phyloP scores from a whole-genome alignment of 1,139 yeast species.

The Protomyces gravidus region DNA sequence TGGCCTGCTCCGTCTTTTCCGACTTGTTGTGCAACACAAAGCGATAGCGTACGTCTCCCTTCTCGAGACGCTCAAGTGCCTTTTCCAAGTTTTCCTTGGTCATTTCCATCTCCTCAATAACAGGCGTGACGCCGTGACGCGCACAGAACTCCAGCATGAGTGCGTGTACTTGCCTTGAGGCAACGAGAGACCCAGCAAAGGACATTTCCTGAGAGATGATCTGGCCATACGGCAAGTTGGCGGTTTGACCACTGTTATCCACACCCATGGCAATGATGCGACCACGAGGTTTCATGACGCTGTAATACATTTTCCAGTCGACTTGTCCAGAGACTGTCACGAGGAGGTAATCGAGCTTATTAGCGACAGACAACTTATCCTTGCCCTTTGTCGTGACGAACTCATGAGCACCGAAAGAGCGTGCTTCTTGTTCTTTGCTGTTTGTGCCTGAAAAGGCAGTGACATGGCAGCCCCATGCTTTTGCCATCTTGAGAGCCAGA shows the following conservation, averaged over 20 bases:
- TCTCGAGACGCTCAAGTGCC: slow-evolving; percentile 20
- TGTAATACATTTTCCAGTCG: slow-evolving; percentile 20
- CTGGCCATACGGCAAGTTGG: slow-evolving; percentile 12
- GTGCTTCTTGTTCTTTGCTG: slow-evolving; percentile 42
- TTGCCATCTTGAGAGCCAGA: slow-evolving; percentile 44
- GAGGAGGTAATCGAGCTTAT: slow-evolving; percentile 22
- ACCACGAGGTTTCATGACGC: slow-evolving; percentile 20
- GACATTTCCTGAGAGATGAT: slow-evolving; percentile 15
- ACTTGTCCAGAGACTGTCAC: slow-evolving; percentile 26
- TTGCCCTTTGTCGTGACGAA: slow-evolving; percentile 40
- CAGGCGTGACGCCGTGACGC: slow-evolving; percentile 25
- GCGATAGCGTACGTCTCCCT: slow-evolving; percentile 22
- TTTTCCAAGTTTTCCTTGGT: slow-evolving; percentile 19
- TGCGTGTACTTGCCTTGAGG: slow-evolving; percentile 25
- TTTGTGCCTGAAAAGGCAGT: slow-evolving; percentile 43
- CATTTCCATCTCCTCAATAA: slow-evolving; percentile 15
- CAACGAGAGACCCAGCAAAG: slow-evolving; percentile 17
- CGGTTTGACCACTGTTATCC: slow-evolving; percentile 6
- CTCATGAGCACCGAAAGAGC: slow-evolving; percentile 42
- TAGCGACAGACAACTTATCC: slow-evolving; percentile 33
- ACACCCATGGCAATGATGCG: slow-evolving; percentile 8
- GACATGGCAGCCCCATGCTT: slow-evolving; percentile 45
- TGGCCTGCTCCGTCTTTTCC: neutral
- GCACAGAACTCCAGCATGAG: slow-evolving; percentile 30
- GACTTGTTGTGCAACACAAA: neutral